Base-by-base conservation (phyloP, 2,329 filamentous ascomycete species). In the Westerdykella sp. region DNA sequence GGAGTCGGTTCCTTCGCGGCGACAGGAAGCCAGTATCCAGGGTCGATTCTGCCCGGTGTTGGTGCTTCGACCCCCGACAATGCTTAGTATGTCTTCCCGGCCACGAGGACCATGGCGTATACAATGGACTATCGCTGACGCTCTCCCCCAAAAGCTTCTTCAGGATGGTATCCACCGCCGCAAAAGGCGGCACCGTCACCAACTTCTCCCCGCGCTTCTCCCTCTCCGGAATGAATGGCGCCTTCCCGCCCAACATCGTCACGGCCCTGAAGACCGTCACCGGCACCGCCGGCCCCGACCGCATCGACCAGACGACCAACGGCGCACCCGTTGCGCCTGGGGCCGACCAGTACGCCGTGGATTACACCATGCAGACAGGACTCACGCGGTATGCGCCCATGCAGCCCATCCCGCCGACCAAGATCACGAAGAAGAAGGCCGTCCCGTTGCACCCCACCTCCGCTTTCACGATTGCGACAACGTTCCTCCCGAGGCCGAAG, bases 141-240 rank as follows among this genome's bases (percentile, higher is more conserved):
- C 23, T 14, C 13, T 22, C 22, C 37, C 21, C 32, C 32, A 11
- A 46, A n/a, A 62, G 62, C 44, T 62, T 66, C 44, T 39, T 67
- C 47, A 61, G 59, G 38, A 80, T 85, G 62, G 66, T 77, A 44
- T 76, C 79, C 13, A 71, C 72, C 6, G 73, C 73, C 5, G 69
- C 71, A 14, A 71, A 72, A n/a, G 75, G 78, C 31, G 75, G 75
- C 25, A 74, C 72, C 4, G 68, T 80, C 15, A 76, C 73, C 43
- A 80, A 77, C 55, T 84, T 74, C 59, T 84, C 81, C 10, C 54
- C 69, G 39, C 80, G 81, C 48, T 87, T 87, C 65, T 74, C 77
- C n/a, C 68, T 85, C 41, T 71, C 70, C 10, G 75, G 73, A 52
- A 84, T 85, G 81, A 81, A 75, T 2, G 81, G 81, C 31, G 66